phyloP scores from a whole-genome alignment of 2,329 filamentous ascomycete species.

The Lasiodiplodia sp. region DNA sequence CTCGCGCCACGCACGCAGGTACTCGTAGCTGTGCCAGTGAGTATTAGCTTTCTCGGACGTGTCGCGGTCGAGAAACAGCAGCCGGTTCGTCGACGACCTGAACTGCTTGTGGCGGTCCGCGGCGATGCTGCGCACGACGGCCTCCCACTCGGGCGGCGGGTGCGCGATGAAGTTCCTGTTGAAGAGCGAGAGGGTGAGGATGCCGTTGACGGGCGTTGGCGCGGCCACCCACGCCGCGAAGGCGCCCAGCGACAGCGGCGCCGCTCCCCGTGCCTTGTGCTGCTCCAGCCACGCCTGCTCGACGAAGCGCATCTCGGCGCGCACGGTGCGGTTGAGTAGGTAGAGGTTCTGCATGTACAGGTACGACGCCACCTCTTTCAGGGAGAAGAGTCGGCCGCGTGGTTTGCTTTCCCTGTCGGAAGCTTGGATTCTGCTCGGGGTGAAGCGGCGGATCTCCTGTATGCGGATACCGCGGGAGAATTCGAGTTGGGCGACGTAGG shows the following conservation, averaged over 20 bases:
- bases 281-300: background rate
- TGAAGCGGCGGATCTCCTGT: background rate
- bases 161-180: background rate
- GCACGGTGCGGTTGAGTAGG: background rate
- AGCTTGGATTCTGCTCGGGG: background rate
- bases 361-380: background rate
- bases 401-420: no score
- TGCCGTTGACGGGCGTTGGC: background rate
- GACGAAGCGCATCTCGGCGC: background rate
- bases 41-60: background rate
- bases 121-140: background rate
- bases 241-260: background rate
- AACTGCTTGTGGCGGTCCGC: no score
- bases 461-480: background rate
- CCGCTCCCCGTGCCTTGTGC: background rate
- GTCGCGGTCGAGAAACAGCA: no score
- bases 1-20: background rate
- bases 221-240: background rate
- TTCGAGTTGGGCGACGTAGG: background rate
- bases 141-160: background rate
- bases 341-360: background rate
- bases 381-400: background rate
- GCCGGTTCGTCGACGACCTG: no score
- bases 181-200: constrained; percentile 2
- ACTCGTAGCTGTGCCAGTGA: background rate